These are phyloP conservation scores for Teratosphaeria zuluensis DNA, from an alignment of 2,329 filamentous ascomycete species.

Conservation along the genomic window DNA sequence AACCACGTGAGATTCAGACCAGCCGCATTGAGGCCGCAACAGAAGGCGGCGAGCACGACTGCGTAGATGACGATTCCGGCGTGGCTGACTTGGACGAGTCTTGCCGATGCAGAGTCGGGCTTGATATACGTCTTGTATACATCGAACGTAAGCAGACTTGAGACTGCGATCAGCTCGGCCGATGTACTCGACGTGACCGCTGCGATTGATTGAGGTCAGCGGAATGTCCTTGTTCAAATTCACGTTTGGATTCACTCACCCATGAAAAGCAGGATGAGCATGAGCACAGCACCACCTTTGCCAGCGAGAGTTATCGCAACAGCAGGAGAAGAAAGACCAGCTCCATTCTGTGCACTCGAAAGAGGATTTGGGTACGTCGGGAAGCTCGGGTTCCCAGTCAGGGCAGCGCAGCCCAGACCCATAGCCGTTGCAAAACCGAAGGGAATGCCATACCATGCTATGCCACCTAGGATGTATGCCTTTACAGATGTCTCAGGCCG, in stretches of 20 bases:
- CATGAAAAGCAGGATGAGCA: slow-evolving; percentile 18
- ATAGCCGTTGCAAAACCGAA: slow-evolving; percentile 39
- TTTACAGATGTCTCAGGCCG: slow-evolving; percentile 29
- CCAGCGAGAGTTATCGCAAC: slow-evolving; percentile 24
- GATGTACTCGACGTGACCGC: slow-evolving; percentile 25
- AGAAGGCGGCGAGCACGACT: slow-evolving; percentile 31
- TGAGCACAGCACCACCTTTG: slow-evolving; percentile 20
- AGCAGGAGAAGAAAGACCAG: slow-evolving; percentile 23
- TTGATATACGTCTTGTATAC: slow-evolving; percentile 36
- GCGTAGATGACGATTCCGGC: slow-evolving; percentile 32
- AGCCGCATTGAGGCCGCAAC: slow-evolving; percentile 28
- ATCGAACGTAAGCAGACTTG: slow-evolving; percentile 32
- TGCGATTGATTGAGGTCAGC: not conserved
- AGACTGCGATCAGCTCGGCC: slow-evolving; percentile 32
- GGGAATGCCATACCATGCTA: slow-evolving; percentile 42
- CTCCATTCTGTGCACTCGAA: slow-evolving; percentile 15
- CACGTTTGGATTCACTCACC: not conserved
- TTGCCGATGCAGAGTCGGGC: slow-evolving; percentile 26
- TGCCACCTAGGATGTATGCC: slow-evolving; percentile 32
- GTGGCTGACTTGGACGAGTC: slow-evolving; percentile 32
- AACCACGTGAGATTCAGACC: slow-evolving; percentile 34
- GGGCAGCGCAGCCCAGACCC: slow-evolving; percentile 36
- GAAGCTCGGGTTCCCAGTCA: slow-evolving; percentile 34
- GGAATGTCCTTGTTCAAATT: not conserved
- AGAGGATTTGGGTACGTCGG: slow-evolving; percentile 32